Evolutionary conservation across 805 yeast species (phyloP).

Genomic region (Isabelozyma rhagii): DNA sequence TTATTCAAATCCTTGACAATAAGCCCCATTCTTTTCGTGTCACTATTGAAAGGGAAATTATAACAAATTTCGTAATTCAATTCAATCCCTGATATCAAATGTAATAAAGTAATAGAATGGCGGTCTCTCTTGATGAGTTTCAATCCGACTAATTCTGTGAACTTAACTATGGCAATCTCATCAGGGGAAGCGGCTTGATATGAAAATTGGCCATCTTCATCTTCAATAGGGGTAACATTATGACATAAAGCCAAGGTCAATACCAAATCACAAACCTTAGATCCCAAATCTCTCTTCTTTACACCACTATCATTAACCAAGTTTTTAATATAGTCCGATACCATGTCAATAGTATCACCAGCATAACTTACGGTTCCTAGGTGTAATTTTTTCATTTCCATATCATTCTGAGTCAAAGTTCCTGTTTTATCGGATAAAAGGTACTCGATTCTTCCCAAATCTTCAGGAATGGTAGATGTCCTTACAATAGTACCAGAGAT

Average conservation of each 20-base stretch:
- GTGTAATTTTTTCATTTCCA: slow-evolving; percentile 92
- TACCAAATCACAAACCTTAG: slow-evolving; percentile 76
- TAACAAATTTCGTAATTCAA: slow-evolving; percentile 67
- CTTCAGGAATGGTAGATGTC: slow-evolving; percentile 97
- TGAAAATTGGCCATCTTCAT: slow-evolving; percentile 53
- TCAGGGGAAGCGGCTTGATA: slow-evolving; percentile 99
- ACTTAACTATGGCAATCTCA: slow-evolving; percentile 94
- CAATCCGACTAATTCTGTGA: slow-evolving; percentile 83
- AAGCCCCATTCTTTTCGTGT: slow-evolving; percentile 94
- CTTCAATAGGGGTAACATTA: slow-evolving; percentile 86
- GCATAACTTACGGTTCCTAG: slow-evolving; percentile 91
- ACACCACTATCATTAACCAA: slow-evolving; percentile 16
- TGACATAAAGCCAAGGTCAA: slow-evolving; percentile 91
- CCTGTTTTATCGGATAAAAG: slow-evolving; percentile 94
- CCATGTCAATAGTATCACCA: slow-evolving; percentile 88
- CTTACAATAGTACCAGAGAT: slow-evolving; percentile 90
- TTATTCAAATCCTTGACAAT: slow-evolving; percentile 53
- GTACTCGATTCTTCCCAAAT: slow-evolving; percentile 92
- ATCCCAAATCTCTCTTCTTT: slow-evolving; percentile 64
- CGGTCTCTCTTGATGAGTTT: slow-evolving; percentile 82
- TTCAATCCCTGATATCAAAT: slow-evolving; percentile 51
- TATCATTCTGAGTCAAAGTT: slow-evolving; percentile 94
- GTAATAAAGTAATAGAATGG: slow-evolving; percentile 63
- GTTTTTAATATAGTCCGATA: slow-evolving; percentile 57
- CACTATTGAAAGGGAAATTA: slow-evolving; percentile 92